Base-by-base conservation (phyloP, 805 yeast genomes). In the Pichia scutulata region DNA sequence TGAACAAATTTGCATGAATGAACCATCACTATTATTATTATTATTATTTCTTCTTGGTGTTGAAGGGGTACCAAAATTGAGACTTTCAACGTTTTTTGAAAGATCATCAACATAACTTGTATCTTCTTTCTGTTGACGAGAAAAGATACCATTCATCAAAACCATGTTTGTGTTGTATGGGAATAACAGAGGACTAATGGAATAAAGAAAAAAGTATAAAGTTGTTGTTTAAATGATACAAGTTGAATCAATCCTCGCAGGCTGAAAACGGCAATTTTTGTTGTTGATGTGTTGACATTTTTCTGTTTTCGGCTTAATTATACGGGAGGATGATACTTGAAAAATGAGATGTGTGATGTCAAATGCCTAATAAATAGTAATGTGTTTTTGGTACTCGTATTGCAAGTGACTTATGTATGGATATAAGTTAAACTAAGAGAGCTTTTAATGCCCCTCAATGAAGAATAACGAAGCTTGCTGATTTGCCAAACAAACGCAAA, bases 61-160 rank as follows among this genome's bases (percentile, higher is more conserved):
- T 8, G 61, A 39, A 26, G 64, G 60, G 16, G 52, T 40, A 3
- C 65, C 68, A 48, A 66, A 66, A 46, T 60, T 64, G 26, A 67
- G 51, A 18, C 63, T 58, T 54, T 66, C 69, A 12, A 67, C 69
- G 49, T 67, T 69, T 48, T 60, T 59, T 1, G 70, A 64, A 9
- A 67, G 58, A 36, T 67, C 69, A 14, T 64, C 69, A 28, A 67
- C 61, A 36, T 57, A 62, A 43, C 59, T 55, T 44, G 55, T 49
- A 25, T 63, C 67, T 14, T 54, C 56, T 44, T 59, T 63, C 39
- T 59, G 58, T 3, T 61, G 46, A 39, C 66, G 60, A 37, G 56
- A 59, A 52, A 66, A 66, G 13, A 66, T 57, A 46, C 63, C 65
- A 37, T 28, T 37, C 43, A 63, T 62, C n/a, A 63, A 49, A 14